Evolutionary conservation across 2,329 filamentous ascomycete genomes (phyloP), one percentile per base, ranked within the genome.

Genomic region (Bipolaris zeicola): DNA sequence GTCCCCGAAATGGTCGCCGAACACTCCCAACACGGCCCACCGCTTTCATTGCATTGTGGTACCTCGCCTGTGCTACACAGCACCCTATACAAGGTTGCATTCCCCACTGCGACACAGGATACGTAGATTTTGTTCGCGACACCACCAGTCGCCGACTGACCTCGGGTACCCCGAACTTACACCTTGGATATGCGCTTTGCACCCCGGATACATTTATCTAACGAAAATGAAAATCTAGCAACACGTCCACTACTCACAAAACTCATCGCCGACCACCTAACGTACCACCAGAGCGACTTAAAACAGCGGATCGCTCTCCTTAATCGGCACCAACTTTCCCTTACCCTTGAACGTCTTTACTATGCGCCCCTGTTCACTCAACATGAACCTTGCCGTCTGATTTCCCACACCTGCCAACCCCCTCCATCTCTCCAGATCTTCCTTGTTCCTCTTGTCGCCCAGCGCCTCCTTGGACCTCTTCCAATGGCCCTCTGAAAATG

Each of bases 401-500:
- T 63, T 77, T 5, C 83, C 84, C 2, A 84, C 67, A 41, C 75
- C 78, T 0, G 82, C 80, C 47, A 85, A 64, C 0, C 67, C 72
- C 50, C 79, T 79, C 84, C 83, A 86, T 14, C 83, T 71, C 52
- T 79, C 76, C 10, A 86, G 73, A 62, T 84, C 82, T 10, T 78
- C 69, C 1, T 69, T 62, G 18, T 84, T 82, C 10, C 83, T 73
- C 74, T 87, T 86, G 56, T 86, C 82, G 1, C 84, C 84, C 55
- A 84, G 79, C 0, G 84, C 84, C 1, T 78, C 77, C 41, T 78
- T 65, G 0, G 79, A 68, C 22, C 81, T 64, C 60, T 83, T 81
- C 85, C 84, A 86, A 58, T 87, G 84, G 0, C 76, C 83, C 63
- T 82, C 80, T 0, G 80, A 83, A 59, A 87, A 86, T 0, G 76